Conservation (phyloP, 140 eudicot species). For the Oenanthe javanica region DNA sequence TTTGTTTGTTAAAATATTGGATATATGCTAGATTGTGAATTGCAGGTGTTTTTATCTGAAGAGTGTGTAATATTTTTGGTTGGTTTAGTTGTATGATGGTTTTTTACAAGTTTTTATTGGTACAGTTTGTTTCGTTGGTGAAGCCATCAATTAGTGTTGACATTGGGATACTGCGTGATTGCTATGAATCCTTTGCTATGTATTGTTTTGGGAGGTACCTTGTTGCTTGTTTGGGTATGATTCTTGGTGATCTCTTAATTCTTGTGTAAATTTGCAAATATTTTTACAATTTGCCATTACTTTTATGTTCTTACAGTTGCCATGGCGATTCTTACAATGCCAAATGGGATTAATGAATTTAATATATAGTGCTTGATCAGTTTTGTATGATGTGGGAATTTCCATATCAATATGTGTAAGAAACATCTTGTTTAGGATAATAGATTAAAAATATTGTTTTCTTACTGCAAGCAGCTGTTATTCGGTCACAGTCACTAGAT, state of each 20-base stretch:
- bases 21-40: not conserved
- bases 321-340: not conserved
- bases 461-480: not conserved
- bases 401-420: not conserved
- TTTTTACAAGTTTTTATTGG: slow-evolving; percentile 1
- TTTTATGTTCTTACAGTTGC: not conserved
- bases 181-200: slow-evolving; percentile 99
- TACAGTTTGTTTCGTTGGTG: slow-evolving; percentile 83
- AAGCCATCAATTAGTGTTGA: slow-evolving; percentile 83
- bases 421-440: not conserved
- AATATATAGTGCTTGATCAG: not conserved
- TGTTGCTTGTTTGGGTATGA: slow-evolving; percentile 91
- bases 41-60: not conserved
- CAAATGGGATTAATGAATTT: not conserved
- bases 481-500: not conserved
- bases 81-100: not conserved
- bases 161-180: slow-evolving; percentile 81
- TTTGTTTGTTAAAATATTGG: not conserved
- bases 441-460: not conserved
- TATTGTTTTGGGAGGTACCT: slow-evolving; percentile 99
- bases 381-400: not conserved
- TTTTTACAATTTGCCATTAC: not conserved
- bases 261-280: not conserved
- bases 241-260: not conserved
- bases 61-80: not conserved